These are phyloP conservation scores for Gnetum montanum DNA, from an alignment of 75 land plant species.

Conservation along the genomic window DNA sequence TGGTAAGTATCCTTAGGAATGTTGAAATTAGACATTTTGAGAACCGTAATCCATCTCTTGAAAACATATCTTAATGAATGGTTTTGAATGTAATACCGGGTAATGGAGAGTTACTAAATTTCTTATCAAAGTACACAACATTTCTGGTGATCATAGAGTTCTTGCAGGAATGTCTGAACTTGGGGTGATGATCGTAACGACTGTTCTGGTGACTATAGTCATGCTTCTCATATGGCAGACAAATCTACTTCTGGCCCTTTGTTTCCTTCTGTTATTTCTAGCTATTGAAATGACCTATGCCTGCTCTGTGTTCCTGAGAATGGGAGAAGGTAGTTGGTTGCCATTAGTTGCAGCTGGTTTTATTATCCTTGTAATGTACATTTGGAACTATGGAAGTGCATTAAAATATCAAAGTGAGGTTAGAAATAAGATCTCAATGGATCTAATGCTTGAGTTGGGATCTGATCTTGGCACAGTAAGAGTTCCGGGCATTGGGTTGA, in stretches of 20 bases:
- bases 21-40: too few relatives aligned
- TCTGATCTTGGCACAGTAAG: constrained; percentile 80
- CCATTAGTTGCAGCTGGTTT: constrained; percentile 62
- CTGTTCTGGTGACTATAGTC: constrained; percentile 68
- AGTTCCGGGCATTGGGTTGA: constrained; percentile 91
- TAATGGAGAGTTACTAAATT: too few relatives aligned
- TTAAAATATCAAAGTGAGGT: constrained; percentile 94
- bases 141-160: too few relatives aligned
- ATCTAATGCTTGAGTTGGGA: constrained; percentile 67
- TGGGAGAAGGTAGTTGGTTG: constrained; percentile 90
- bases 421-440: constrained; percentile 82
- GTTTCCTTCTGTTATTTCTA: constrained; percentile 56
- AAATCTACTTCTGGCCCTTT: constrained; percentile 55
- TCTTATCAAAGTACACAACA: too few relatives aligned
- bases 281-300: constrained; percentile 68
- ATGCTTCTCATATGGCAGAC: constrained; percentile 98
- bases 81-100: too few relatives aligned
- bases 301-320: constrained; percentile 69
- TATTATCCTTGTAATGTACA: constrained; percentile 65
- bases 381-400: constrained; percentile 97
- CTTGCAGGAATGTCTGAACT: constrained; percentile 89
- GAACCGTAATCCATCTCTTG: background rate
- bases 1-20: constrained; percentile 44
- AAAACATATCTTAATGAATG: too few relatives aligned
- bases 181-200: constrained; percentile 89